Conservation (phyloP, 2,329 filamentous ascomycete species). For the Rhynchosporium agropyri region DNA sequence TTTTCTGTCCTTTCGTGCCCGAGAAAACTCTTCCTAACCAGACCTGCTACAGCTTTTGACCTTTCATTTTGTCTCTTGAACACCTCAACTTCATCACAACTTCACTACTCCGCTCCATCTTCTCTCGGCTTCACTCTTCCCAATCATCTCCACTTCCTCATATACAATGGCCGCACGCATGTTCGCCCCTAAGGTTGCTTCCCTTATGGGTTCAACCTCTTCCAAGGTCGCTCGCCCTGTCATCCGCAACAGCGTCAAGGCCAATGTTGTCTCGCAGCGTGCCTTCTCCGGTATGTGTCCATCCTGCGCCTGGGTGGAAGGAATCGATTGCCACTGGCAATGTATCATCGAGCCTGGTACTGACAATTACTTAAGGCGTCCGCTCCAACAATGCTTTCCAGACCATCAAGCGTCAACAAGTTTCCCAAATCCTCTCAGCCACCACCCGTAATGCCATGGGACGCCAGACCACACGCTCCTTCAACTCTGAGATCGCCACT, state of each 20-base stretch:
- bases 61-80: conserved; percentile 28
- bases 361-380: conserved; percentile 45
- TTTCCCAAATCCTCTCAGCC: conserved; percentile 65
- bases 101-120: conserved; percentile 28
- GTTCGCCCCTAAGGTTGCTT: conserved; percentile 76
- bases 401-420: conserved; percentile 69
- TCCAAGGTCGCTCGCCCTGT: conserved; percentile 78
- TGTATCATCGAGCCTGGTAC: conserved; percentile 26
- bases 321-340: conserved; percentile 12
- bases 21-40: conserved; percentile 28
- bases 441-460: conserved; percentile 49
- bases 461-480: conserved; percentile 69
- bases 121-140: conserved; percentile 31
- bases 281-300: conserved; percentile 69
- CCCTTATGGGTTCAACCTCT: conserved; percentile 62
- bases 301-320: background rate
- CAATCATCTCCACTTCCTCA: conserved; percentile 29
- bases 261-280: conserved; percentile 65
- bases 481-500: conserved; percentile 86
- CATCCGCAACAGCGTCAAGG: conserved; percentile 64
- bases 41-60: conserved; percentile 23
- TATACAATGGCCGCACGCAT: conserved; percentile 80
- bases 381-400: conserved; percentile 35
- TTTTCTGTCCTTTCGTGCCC: conserved; percentile 22
- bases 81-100: conserved; percentile 23